Base-by-base conservation (phyloP, 345 rosid species). In the Lenwebbia sp. region DNA sequence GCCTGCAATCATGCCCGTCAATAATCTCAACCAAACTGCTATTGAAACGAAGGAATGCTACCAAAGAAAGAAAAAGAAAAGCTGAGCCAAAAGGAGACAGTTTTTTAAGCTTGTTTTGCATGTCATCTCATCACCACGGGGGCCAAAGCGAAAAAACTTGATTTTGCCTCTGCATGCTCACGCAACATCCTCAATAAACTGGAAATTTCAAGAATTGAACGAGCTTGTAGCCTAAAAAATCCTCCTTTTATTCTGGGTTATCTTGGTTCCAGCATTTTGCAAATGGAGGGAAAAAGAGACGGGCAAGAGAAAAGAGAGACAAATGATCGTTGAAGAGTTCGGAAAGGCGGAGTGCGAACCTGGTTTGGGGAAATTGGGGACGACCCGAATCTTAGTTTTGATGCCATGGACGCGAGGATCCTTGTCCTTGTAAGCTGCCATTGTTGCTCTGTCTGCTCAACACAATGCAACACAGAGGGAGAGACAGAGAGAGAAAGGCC, bases 331-430 rank as follows among this genome's bases (percentile, higher is more conserved):
- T 21, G 52, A 26, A 30, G 51, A 7, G 76, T 19, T 40, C 10
- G 81, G 5, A 40, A 70, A 17, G 76, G 19, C 44, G 78, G 41
- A 40, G 47, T 6, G 81, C 28, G 54, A 58, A 87, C 89, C 89
- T 87, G 85, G 85, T 62, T 87, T 93, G 74, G 98, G 98, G 84
- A 95, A 95, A 93, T 95, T 65, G 54, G 98, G 98, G 89, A 95
- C 96, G 84, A 95, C 98, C 41, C 98, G 97, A 90, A 95, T 95
- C 94, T 88, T 92, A 85, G 91, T 89, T 89, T 95, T 91, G 90
- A 95, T 94, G 88, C 90, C 95, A 53, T 88, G 88, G 88, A 95
- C 92, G 86, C 98, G 96, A 90, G 98, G 94, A 89, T 95, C 98
- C 81, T 91, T 87, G 70, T 87, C 90, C 88, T 86, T 91, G 90